Evolutionary conservation across 2,329 filamentous ascomycete genomes (phyloP), one percentile per base, ranked within the genome.

Genomic region (Colletotrichum simmondsii): DNA sequence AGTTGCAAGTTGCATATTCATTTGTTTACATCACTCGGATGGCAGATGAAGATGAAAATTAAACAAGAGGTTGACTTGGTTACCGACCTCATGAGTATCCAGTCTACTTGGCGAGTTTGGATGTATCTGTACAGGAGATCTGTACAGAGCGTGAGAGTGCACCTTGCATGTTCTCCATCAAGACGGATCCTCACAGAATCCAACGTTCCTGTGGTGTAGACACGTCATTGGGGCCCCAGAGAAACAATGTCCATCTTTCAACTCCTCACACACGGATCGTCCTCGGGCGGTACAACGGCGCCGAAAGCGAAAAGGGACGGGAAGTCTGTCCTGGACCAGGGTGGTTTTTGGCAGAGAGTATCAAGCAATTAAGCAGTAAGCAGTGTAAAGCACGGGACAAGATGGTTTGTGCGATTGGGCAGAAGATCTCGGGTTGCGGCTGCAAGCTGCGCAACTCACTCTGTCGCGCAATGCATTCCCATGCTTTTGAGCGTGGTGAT

Each of bases 221-320:
- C 42, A 60, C 37, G 59, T 61, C 59, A 61, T 61, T 14, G 59
- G 24, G 24, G 59, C 16, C 59, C 37, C 32, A 60, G 57, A 61
- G 37, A 62, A 61, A 61, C 59, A 37, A n/a, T 46, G n/a, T 28
- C 10, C 56, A 58, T 37, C 35, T 42, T 26, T 12, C 14, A 35
- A 12, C 19, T 24, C 12, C 30, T 6, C 30, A 46, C 42, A 28
- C 35, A 28, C 56, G 19, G 26, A n/a, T 62, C 60, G 35, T n/a
- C 60, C 14, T 52, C 8, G 16, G 19, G 12, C 32, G 32, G 35
- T 26, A 49, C 42, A 22, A 37, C 28, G 28, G 14, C 32, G 32
- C 57, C 24, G 58, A 46, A 61, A 22, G 58, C 35, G 14, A 46
- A 42, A 16, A 16, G 16, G 37, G 22, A 46, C 59, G 24, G 59